A percentile compares a stretch with the other conserved stretches of the same genome.
Evolutionary conservation across 2,329 filamentous ascomycete genomes (phyloP).

Genomic region (Calonectria multiphialidica): DNA sequence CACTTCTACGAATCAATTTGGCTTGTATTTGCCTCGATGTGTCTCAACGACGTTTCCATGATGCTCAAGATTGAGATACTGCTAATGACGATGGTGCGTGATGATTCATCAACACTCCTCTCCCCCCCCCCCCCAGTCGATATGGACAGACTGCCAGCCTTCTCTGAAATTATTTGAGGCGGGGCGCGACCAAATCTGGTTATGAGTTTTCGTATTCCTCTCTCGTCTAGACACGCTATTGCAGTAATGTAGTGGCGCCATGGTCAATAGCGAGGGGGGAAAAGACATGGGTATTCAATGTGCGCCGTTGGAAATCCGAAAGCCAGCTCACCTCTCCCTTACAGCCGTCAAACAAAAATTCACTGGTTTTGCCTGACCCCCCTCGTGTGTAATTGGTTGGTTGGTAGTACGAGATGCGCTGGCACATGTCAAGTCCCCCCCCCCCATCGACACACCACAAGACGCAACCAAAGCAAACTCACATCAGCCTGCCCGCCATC

Average conservation of each 20-base stretch:
- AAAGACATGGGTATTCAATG: neutral
- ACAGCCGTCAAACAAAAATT: neutral
- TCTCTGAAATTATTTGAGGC: neutral
- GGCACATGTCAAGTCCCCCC: neutral
- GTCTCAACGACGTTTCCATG: too few species aligned
- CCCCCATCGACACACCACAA: neutral
- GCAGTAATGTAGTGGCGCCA: neutral
- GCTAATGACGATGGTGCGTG: neutral
- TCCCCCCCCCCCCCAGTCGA: neutral
- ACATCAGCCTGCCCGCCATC: neutral
- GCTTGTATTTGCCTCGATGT: neutral
- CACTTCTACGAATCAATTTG: neutral
- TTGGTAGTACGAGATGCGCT: neutral
- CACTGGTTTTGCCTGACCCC: neutral
- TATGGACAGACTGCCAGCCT: neutral
- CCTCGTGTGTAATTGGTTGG: neutral
- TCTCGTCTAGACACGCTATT: neutral
- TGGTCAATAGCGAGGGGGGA: neutral
- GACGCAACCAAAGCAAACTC: neutral
- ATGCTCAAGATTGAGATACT: neutral
- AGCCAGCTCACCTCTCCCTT: neutral
- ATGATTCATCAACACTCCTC: neutral
- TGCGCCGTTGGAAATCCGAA: neutral
- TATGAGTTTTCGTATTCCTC: neutral
- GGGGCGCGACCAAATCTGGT: neutral